Conservation (phyloP, 2,329 filamentous ascomycete species). For the Penicillium sp. region DNA sequence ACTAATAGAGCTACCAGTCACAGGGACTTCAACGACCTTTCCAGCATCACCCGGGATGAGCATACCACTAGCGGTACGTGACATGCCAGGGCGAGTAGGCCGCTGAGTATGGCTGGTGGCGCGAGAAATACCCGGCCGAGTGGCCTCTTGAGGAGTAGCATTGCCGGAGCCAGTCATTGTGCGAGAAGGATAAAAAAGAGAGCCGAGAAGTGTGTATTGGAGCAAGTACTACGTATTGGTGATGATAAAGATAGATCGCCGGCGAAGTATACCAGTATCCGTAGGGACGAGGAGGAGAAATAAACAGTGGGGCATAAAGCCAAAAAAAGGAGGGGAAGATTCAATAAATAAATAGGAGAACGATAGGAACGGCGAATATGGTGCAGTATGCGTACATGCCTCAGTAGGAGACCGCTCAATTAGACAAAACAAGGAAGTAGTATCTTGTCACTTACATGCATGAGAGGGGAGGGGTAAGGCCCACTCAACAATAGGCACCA, state of each 20-base stretch:
- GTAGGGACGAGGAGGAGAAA: conserved; percentile 6
- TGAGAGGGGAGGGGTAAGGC: conserved; percentile 10
- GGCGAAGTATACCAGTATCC: neutral
- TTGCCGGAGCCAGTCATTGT: conserved; percentile 61
- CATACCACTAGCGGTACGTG: conserved; percentile 30
- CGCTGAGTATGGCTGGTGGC: conserved; percentile 42
- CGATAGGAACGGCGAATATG: conserved; percentile 3
- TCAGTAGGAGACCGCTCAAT: conserved; percentile 13
- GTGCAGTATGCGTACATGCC: conserved; percentile 19
- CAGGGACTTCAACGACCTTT: conserved; percentile 64
- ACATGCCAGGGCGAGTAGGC: conserved; percentile 14
- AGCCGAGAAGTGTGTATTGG: neutral
- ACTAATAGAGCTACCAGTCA: conserved; percentile 62
- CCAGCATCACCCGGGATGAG: conserved; percentile 44
- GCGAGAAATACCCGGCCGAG: conserved; percentile 8
- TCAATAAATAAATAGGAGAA: conserved; percentile 10
- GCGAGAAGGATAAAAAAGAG: conserved; percentile 14
- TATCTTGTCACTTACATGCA: neutral
- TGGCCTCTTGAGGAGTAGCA: conserved; percentile 46
- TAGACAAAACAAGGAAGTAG: conserved; percentile 6
- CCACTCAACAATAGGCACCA: conserved; percentile 28
- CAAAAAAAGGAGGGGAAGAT: conserved; percentile 4
- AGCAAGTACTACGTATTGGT: neutral
- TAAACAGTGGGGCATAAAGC: neutral
- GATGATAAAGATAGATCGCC: neutral